Evolutionary conservation across 345 rosid species (phyloP).

Genomic region (Syzygium jambos): DNA sequence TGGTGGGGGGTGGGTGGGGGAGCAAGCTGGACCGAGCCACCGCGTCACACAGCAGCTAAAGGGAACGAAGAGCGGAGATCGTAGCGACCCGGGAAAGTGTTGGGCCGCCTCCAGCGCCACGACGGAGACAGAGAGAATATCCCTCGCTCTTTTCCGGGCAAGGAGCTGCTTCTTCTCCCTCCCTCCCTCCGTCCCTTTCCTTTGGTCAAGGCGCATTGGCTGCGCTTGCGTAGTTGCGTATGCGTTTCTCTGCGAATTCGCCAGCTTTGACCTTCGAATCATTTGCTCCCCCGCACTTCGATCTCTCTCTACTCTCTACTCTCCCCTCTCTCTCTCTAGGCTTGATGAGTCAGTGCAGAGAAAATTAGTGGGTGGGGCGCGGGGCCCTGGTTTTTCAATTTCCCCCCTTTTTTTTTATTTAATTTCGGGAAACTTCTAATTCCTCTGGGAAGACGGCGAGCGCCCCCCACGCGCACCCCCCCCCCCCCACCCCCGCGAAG

Average conservation of each 20-base stretch:
- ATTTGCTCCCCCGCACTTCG: background rate
- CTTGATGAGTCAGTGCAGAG: background rate
- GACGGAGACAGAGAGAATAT: background rate
- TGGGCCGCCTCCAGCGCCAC: background rate
- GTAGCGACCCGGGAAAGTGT: background rate
- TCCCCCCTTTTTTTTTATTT: too few species aligned
- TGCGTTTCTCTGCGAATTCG: background rate
- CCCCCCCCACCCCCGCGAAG: too few species aligned
- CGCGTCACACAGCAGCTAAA: background rate
- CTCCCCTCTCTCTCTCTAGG: background rate
- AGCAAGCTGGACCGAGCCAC: background rate
- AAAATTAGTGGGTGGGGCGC: background rate
- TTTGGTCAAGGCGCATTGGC: background rate
- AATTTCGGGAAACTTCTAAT: conserved; percentile 3
- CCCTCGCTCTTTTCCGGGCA: background rate
- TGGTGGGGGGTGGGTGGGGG: too few species aligned
- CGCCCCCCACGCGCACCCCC: background rate
- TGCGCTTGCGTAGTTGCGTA: background rate
- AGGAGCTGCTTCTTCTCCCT: background rate
- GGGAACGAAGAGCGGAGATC: background rate
- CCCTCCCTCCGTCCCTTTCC: background rate
- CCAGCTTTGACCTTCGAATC: background rate
- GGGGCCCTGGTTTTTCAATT: background rate
- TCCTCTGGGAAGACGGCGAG: background rate
- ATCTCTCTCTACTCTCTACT: background rate